Evolutionary conservation across 257 asterid species (phyloP).

Genomic region (Nicotiana noctiflora): DNA sequence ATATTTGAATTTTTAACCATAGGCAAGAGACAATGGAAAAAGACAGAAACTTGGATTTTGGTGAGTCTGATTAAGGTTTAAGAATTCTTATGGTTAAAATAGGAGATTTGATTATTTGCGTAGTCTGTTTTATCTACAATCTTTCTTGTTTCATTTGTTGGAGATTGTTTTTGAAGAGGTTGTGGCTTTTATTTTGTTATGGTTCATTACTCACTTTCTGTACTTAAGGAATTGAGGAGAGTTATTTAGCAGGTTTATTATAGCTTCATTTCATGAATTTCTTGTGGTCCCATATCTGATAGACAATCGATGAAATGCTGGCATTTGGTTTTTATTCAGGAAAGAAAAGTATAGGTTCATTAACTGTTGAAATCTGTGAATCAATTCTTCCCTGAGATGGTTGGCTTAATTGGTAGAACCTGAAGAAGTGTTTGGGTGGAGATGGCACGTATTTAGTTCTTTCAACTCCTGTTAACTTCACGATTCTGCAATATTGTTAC

Average conservation of each 20-base stretch:
- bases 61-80: background rate
- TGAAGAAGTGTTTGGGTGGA: background rate
- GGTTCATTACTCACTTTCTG: background rate
- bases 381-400: background rate
- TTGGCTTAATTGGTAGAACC: background rate
- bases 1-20: background rate
- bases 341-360: background rate
- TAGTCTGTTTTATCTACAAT: background rate
- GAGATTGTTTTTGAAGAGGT: background rate
- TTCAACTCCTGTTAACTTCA: background rate
- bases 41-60: background rate
- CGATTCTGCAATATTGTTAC: background rate
- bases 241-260: background rate
- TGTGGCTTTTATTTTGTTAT: background rate
- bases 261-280: background rate
- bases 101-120: background rate
- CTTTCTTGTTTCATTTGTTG: background rate
- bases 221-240: background rate
- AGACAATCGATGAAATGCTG: background rate
- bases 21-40: background rate
- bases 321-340: background rate
- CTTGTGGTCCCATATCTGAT: background rate
- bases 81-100: background rate
- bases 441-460: background rate
- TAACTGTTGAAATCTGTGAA: background rate